Percentiles rank a stretch among this genome's conserved stretches.
Conservation (phyloP, 441 rosid genomes). For the Gossypium laxum region DNA sequence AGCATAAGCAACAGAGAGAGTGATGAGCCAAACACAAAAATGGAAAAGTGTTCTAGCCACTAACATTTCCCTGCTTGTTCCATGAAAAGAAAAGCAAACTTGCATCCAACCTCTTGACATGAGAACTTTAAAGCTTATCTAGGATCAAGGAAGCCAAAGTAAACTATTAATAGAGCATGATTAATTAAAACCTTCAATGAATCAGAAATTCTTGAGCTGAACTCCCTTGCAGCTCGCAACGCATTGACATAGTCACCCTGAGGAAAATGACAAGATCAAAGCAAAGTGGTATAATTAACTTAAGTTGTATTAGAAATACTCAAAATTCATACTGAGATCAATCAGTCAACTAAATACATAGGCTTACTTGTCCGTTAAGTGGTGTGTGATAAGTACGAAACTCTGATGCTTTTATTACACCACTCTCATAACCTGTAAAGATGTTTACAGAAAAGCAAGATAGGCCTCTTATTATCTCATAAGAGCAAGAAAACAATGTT, state of each 20-base stretch:
- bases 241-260: conserved; percentile 66
- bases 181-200: conserved; percentile 40
- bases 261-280: conserved; percentile 16
- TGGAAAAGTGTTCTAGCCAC: not conserved
- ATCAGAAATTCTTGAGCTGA: conserved; percentile 49
- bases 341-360: conserved; percentile 12
- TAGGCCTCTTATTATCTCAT: not conserved
- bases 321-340: conserved; percentile 1
- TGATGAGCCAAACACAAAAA: not conserved
- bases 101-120: not conserved
- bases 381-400: conserved; percentile 73
- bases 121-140: not conserved
- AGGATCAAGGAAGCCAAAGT: conserved; percentile 5
- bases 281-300: not conserved
- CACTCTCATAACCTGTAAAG: conserved; percentile 50
- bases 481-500: not conserved
- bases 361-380: conserved; percentile 52
- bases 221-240: conserved; percentile 60
- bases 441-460: not conserved
- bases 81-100: not conserved
- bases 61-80: not conserved
- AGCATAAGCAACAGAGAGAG: not conserved
- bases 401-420: conserved; percentile 57
- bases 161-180: not conserved
- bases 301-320: not conserved